Conservation (phyloP, 331 rosid genomes). For the Rhamnella rubrinervis region DNA sequence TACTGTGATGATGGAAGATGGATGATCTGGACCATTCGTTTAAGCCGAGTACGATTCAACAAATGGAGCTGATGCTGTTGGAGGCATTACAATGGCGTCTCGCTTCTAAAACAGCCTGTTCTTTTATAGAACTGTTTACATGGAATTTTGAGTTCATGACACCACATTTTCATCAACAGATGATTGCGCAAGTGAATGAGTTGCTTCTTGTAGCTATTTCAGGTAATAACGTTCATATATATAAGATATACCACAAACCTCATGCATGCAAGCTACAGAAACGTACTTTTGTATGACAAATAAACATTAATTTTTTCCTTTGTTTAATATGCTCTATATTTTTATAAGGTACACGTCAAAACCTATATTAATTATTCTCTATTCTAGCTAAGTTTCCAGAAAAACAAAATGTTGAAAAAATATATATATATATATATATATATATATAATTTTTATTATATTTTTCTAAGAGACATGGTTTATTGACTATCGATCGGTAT, state of each 20-base stretch:
- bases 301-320: too few species aligned
- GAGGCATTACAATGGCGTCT: slow-evolving; percentile 49
- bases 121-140: slow-evolving; percentile 28
- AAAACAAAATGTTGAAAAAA: too few species aligned
- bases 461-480: too few species aligned
- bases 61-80: slow-evolving; percentile 47
- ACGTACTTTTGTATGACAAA: too few species aligned
- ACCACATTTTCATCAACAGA: slow-evolving; percentile 25
- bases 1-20: slow-evolving; percentile 26
- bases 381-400: too few species aligned
- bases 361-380: too few species aligned
- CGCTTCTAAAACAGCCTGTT: slow-evolving; percentile 38
- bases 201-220: slow-evolving; percentile 39
- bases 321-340: too few species aligned
- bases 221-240: slow-evolving; percentile 24
- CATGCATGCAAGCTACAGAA: neutral
- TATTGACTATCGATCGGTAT: too few species aligned
- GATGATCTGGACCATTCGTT: slow-evolving; percentile 37
- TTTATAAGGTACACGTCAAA: too few species aligned
- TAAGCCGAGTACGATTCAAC: slow-evolving; percentile 28
- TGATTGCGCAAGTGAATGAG: slow-evolving; percentile 18
- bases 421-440: too few species aligned
- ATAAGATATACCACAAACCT: too few species aligned
- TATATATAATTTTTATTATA: too few species aligned
- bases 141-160: slow-evolving; percentile 22